Base-by-base conservation (phyloP, 768 basidiomycete species). In the Pleurotus eryngii region DNA sequence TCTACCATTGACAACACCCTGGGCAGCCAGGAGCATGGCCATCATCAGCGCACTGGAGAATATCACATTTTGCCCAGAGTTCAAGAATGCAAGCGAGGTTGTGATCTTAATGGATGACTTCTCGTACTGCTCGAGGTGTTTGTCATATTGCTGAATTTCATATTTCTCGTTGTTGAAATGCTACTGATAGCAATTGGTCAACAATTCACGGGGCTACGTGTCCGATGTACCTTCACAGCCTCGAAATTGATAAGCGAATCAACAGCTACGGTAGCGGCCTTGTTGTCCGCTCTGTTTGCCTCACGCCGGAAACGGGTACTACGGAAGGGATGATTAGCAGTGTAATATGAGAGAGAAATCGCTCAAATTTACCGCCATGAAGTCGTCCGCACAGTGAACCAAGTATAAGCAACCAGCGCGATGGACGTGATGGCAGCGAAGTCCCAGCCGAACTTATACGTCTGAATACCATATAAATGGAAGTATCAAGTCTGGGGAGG, bases 171-270 rank as follows among this genome's bases (percentile, higher is more conserved):
- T 99, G 76, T 97, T 98, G 80, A 98, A 98, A 66, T 96, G 88
- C 94, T 96, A 70, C 46, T 59, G 30, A 53, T 53, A 51, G 59
- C 60, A 49, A 42, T 46, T 43, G 49, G 58, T 40, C 54, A 14
- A 63, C 4, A 56, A 48, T 7, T 48, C 17, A 20, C 39, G 50
- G 38, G 8, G 20, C 30, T 30, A 39, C 7, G 46, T 42, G 15
- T 15, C 6, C 22, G 35, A 12, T 14, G 27, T 60, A 95, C 95
- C 82, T 98, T 99, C 65, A 99, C 97, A 3, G 97, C 97, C 68
- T 99, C 97, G 65, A 93, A 98, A 67, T 99, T 99, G 69, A 99
- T 96, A 45, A 99, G 75, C 0, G 95, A 92, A 68, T 99, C 97
- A 3, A 98, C 93, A 2, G 93, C 92, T 2, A 90, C 83, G 0